Conservation (phyloP, 2,329 filamentous ascomycete genomes). For the Beauveria australis region DNA sequence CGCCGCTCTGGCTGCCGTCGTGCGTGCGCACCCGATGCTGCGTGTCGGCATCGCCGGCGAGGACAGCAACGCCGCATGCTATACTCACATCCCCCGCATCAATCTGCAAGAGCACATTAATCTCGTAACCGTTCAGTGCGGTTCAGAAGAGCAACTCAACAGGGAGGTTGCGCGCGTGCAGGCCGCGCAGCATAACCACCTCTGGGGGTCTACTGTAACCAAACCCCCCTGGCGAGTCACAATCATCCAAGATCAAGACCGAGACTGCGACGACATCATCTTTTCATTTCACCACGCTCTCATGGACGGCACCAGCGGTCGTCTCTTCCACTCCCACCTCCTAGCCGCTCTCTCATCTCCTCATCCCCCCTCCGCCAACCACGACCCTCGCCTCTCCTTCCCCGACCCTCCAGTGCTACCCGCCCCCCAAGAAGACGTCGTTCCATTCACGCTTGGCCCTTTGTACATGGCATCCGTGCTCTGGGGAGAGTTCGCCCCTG, state of each 20-base stretch:
- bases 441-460: conserved; percentile 32
- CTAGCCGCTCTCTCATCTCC: conserved; percentile 33
- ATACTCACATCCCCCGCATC: conserved; percentile 34
- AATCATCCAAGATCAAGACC: conserved; percentile 22
- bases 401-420: conserved; percentile 24
- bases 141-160: conserved; percentile 22
- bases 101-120: conserved; percentile 36
- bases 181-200: conserved; percentile 30
- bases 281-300: conserved; percentile 47
- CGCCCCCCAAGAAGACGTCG: conserved; percentile 31
- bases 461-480: conserved; percentile 32
- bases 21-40: conserved; percentile 38
- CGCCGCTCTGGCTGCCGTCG: conserved; percentile 30
- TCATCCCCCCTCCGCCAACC: not conserved
- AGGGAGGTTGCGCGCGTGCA: conserved; percentile 24
- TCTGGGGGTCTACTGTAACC: conserved; percentile 31
- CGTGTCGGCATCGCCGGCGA: conserved; percentile 40
- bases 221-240: conserved; percentile 41
- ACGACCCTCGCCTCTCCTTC: conserved; percentile 22
- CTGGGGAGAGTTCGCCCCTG: conserved; percentile 32
- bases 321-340: conserved; percentile 40
- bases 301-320: conserved; percentile 41
- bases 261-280: conserved; percentile 29
- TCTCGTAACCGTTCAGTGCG: conserved; percentile 21
- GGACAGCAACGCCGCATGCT: conserved; percentile 34